These are phyloP conservation scores for Avena insularis DNA, from an alignment of 176 grass and related monocot genomes.

Conservation along the genomic window DNA sequence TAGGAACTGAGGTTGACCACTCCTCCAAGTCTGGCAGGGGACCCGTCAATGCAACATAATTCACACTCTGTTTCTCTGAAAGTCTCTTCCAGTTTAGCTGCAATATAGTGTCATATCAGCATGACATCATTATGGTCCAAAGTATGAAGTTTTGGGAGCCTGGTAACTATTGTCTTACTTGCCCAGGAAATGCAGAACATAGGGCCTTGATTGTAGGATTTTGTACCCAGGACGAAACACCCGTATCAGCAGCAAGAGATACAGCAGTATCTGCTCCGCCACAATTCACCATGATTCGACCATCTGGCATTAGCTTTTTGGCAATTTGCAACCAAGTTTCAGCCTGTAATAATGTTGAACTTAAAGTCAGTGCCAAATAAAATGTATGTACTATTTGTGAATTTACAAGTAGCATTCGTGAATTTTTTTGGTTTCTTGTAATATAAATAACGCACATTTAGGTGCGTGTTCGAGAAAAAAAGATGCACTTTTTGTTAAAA, in stretches of 20 bases:
- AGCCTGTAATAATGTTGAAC: constrained; percentile 54
- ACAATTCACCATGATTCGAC: constrained; percentile 92
- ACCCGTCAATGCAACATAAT: constrained; percentile 84
- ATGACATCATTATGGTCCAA: not conserved
- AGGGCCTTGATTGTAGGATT: constrained; percentile 88
- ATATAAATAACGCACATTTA: too few relatives aligned
- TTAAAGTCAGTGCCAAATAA: constrained; percentile 15
- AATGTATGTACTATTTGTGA: not conserved
- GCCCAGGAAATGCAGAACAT: constrained; percentile 70
- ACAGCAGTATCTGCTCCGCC: constrained; percentile 64
- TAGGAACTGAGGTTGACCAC: constrained; percentile 68
- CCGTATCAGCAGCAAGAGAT: constrained; percentile 56
- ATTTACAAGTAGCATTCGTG: not conserved
- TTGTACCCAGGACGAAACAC: constrained; percentile 57
- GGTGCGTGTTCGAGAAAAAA: too few relatives aligned
- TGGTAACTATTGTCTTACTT: constrained; percentile 48
- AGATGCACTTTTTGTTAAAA: too few relatives aligned
- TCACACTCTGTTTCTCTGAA: constrained; percentile 73
- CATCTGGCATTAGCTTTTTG: constrained; percentile 80
- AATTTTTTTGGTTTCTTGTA: not conserved
- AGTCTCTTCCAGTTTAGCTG: constrained; percentile 90
- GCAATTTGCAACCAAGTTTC: constrained; percentile 79
- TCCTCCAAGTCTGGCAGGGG: constrained; percentile 79
- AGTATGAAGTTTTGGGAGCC: not conserved
- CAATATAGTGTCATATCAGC: constrained; percentile 19